Evolutionary conservation across 2,329 filamentous ascomycete species (phyloP).

Genomic region (Monosporascus ibericus): DNA sequence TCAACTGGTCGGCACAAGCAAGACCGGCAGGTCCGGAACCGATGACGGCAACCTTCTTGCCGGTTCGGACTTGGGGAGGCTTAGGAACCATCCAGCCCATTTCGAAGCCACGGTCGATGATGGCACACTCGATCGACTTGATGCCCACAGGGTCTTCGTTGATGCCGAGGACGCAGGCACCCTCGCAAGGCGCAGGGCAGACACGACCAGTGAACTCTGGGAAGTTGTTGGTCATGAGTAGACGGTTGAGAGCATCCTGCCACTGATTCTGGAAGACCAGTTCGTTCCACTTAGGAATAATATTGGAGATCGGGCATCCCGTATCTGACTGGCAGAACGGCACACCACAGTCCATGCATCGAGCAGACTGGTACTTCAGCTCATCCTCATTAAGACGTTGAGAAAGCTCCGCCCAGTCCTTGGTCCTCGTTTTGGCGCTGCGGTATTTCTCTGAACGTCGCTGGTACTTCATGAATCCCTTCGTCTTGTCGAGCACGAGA

Average conservation of each 20-base stretch:
- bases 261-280: slow-evolving; percentile 71
- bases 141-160: slow-evolving; percentile 96
- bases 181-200: slow-evolving; percentile 93
- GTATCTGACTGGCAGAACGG: slow-evolving; percentile 97
- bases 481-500: slow-evolving; percentile 93
- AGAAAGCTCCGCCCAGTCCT: slow-evolving; percentile 91
- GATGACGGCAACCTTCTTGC: slow-evolving; percentile 83
- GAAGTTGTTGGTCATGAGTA: slow-evolving; percentile 98
- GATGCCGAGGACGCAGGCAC: slow-evolving; percentile 91
- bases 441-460: slow-evolving; percentile 92
- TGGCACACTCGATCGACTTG: slow-evolving; percentile 97
- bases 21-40: slow-evolving; percentile 90
- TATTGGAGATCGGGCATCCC: slow-evolving; percentile 93
- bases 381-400: slow-evolving; percentile 86
- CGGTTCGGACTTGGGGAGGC: slow-evolving; percentile 72
- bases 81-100: slow-evolving; percentile 95
- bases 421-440: slow-evolving; percentile 72
- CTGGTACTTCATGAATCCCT: slow-evolving; percentile 95
- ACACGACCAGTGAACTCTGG: slow-evolving; percentile 97
- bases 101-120: slow-evolving; percentile 95
- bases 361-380: slow-evolving; percentile 91
- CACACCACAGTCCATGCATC: slow-evolving; percentile 98
- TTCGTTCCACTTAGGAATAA: slow-evolving; percentile 97
- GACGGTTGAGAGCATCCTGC: slow-evolving; percentile 83
- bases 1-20: slow-evolving; percentile 86